A percentile compares a stretch with the other conserved stretches of the same genome.
These are phyloP conservation scores for Backusella westeae DNA, from an alignment of 192 early-diverging fungal species.

Conservation along the genomic window DNA sequence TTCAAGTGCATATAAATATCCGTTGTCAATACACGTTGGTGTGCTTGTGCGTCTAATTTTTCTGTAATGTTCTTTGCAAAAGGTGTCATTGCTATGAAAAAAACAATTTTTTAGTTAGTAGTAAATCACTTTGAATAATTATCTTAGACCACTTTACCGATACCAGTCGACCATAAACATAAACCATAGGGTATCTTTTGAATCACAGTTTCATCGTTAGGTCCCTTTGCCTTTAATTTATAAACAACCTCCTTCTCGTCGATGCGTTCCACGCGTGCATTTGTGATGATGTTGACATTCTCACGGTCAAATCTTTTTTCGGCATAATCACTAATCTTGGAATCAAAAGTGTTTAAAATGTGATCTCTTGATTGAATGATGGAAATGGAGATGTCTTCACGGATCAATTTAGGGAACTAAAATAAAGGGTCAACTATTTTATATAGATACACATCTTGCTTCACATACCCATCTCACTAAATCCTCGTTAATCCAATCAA, in stretches of 20 bases:
- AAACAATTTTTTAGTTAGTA: too few relatives aligned
- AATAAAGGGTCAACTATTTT: neutral
- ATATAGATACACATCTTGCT: neutral
- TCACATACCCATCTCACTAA: conserved; percentile 47
- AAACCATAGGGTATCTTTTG: conserved; percentile 45
- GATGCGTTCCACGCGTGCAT: conserved; percentile 62
- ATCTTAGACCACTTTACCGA: conserved; percentile 29
- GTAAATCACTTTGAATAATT: too few relatives aligned
- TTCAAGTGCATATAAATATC: conserved; percentile 55
- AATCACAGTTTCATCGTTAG: conserved; percentile 26
- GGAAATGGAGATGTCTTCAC: conserved; percentile 51
- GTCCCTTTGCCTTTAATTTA: conserved; percentile 39
- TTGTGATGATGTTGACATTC: conserved; percentile 63
- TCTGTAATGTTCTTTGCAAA: conserved; percentile 48
- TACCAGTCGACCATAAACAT: conserved; percentile 57
- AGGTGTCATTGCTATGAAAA: conserved; percentile 45
- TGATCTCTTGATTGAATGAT: conserved; percentile 71
- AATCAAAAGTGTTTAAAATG: conserved; percentile 72
- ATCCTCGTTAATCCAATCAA: conserved; percentile 59
- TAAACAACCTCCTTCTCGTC: conserved; percentile 54
- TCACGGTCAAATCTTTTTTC: conserved; percentile 65
- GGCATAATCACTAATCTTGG: conserved; percentile 61
- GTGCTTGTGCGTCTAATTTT: conserved; percentile 50
- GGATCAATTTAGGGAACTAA: conserved; percentile 63
- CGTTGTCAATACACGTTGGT: conserved; percentile 59